Conservation (phyloP, 1,139 yeast species). For the Starmera stellimalicola region DNA sequence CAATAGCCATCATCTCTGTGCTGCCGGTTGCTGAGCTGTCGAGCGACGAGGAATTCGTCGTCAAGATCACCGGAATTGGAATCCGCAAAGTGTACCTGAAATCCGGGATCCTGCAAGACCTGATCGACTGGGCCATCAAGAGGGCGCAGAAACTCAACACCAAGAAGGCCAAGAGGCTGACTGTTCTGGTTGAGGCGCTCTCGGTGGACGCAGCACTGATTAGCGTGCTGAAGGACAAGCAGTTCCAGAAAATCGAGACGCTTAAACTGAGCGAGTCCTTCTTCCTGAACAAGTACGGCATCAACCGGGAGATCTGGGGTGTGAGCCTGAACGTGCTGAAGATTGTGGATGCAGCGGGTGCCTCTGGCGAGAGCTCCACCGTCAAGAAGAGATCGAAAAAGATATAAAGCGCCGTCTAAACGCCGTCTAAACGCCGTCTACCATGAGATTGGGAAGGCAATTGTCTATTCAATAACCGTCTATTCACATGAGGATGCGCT, state of each 20-base stretch:
- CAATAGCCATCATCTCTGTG: slow-evolving; percentile 50
- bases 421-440: too few species aligned
- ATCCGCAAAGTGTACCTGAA: slow-evolving; percentile 56
- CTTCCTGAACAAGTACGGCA: slow-evolving; percentile 29
- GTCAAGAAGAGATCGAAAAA: too few species aligned
- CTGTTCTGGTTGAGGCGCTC: slow-evolving; percentile 37
- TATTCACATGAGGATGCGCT: too few species aligned
- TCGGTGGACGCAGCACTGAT: slow-evolving; percentile 39
- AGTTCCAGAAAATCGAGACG: slow-evolving; percentile 21
- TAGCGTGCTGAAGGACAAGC: slow-evolving; percentile 25
- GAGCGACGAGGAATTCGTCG: slow-evolving; percentile 30
- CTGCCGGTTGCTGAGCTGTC: slow-evolving; percentile 23
- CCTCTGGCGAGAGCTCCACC: too few species aligned
- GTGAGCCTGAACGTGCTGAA: slow-evolving; percentile 24
- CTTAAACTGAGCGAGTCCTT: slow-evolving; percentile 16
- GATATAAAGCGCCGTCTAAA: too few species aligned
- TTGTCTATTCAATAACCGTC: too few species aligned
- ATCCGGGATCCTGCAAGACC: slow-evolving; percentile 53
- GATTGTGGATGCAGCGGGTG: slow-evolving; percentile 5
- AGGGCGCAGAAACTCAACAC: slow-evolving; percentile 34
- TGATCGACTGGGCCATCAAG: slow-evolving; percentile 49
- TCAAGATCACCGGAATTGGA: slow-evolving; percentile 48
- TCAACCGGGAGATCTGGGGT: slow-evolving; percentile 42
- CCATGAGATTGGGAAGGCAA: too few species aligned
- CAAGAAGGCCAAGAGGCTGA: slow-evolving; percentile 16